Conservation (phyloP, 2,329 filamentous ascomycete genomes). For the Penicillium sp. region DNA sequence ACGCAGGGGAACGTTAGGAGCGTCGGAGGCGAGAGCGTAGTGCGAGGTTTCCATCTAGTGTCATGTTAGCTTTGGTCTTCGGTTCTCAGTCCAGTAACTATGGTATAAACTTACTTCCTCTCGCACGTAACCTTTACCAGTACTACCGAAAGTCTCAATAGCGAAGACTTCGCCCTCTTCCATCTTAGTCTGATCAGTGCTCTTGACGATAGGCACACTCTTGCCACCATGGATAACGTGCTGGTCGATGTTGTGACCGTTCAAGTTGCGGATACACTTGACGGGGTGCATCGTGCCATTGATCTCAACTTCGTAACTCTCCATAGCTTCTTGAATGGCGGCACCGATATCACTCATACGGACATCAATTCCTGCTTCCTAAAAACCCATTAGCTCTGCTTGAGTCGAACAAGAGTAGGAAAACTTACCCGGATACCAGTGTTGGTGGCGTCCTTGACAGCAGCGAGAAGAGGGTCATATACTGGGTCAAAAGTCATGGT, state of each 20-base stretch:
- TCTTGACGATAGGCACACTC: constrained; percentile 91
- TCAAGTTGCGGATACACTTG: constrained; percentile 83
- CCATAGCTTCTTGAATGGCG: constrained; percentile 86
- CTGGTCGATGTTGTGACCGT: constrained; percentile 83
- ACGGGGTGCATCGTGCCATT: constrained; percentile 74
- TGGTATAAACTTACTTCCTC: constrained; percentile 66
- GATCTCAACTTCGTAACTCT: constrained; percentile 85
- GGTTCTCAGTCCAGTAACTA: constrained; percentile 3
- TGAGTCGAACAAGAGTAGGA: neutral
- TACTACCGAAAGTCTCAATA: constrained; percentile 94
- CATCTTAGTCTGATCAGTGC: constrained; percentile 88
- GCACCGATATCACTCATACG: constrained; percentile 82
- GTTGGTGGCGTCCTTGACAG: constrained; percentile 67
- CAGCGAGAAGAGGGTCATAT: constrained; percentile 65
- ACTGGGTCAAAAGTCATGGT: constrained; percentile 66
- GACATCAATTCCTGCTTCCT: constrained; percentile 88
- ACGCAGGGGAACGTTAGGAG: constrained; percentile 71
- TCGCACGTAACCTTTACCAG: constrained; percentile 80
- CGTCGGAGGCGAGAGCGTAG: constrained; percentile 74
- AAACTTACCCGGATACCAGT: constrained; percentile 64
- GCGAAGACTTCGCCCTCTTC: constrained; percentile 94
- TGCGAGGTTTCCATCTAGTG: constrained; percentile 73
- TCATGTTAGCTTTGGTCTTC: constrained; percentile 6
- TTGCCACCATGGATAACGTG: constrained; percentile 90
- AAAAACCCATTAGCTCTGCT: constrained; percentile 13